Conservation (phyloP, 768 basidiomycete species). For the Amanita exitialis region DNA sequence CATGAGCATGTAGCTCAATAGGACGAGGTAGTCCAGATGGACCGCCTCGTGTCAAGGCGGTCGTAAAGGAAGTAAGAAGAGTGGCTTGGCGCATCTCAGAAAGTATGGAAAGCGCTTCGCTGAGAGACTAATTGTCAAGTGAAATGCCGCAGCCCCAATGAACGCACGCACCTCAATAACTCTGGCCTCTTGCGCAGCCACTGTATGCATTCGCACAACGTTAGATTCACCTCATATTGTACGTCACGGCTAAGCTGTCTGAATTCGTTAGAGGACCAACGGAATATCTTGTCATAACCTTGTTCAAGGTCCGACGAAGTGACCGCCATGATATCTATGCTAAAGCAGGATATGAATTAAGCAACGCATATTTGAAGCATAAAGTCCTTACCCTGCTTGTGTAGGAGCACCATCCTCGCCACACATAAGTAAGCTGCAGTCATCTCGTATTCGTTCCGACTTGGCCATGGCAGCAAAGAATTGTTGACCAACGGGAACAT, state of each 20-base stretch:
- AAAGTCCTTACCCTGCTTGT: slow-evolving; percentile 53
- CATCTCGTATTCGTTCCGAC: slow-evolving; percentile 69
- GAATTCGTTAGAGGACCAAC: slow-evolving; percentile 83
- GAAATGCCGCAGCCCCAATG: neutral
- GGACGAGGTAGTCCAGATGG: slow-evolving; percentile 80
- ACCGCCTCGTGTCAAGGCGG: slow-evolving; percentile 82
- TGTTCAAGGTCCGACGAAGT: slow-evolving; percentile 80
- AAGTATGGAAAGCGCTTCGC: slow-evolving; percentile 66
- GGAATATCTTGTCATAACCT: slow-evolving; percentile 81
- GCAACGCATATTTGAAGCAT: neutral
- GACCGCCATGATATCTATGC: slow-evolving; percentile 81
- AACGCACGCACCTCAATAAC: slow-evolving; percentile 47
- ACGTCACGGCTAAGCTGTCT: slow-evolving; percentile 66
- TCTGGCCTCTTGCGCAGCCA: slow-evolving; percentile 73
- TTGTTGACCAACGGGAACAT: slow-evolving; percentile 59
- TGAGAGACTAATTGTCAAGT: slow-evolving; percentile 9
- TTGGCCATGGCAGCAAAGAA: slow-evolving; percentile 88
- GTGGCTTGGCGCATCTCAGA: slow-evolving; percentile 77
- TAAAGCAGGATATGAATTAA: slow-evolving; percentile 21
- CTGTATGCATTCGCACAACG: slow-evolving; percentile 62
- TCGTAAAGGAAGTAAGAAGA: slow-evolving; percentile 72
- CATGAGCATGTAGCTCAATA: slow-evolving; percentile 96
- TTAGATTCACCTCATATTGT: slow-evolving; percentile 55
- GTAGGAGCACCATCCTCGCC: slow-evolving; percentile 69
- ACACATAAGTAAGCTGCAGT: slow-evolving; percentile 80